Conservation (phyloP, 805 yeast species). For the Debaryomyces hansenii region DNA sequence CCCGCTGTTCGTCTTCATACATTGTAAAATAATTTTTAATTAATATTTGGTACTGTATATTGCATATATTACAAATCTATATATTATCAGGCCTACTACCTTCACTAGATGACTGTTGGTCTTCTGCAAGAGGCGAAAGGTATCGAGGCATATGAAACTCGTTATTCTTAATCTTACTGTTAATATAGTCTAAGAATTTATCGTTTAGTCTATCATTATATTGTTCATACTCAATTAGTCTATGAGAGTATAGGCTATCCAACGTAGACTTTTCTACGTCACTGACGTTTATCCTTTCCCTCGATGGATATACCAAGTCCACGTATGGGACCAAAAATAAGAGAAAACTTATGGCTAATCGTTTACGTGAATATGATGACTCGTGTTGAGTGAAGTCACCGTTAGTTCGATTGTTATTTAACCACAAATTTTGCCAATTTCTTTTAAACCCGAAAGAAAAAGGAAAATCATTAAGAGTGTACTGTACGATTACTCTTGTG, state of each 20-base stretch:
- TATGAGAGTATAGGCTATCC: background rate
- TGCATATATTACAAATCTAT: background rate
- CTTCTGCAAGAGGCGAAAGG: background rate
- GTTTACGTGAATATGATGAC: constrained; percentile 6
- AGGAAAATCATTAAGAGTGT: constrained; percentile 29
- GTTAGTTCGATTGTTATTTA: constrained; percentile 22
- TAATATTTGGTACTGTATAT: background rate
- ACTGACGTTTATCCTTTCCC: background rate
- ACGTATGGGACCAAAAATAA: constrained; percentile 21
- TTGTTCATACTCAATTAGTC: constrained; percentile 4
- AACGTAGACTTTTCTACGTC: background rate
- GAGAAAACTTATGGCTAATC: constrained; percentile 13
- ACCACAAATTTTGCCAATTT: constrained; percentile 37
- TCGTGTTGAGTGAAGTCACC: constrained; percentile 8
- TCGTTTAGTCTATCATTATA: constrained; percentile 8
- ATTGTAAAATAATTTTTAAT: no score
- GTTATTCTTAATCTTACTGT: constrained; percentile 12
- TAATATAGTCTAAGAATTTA: constrained; percentile 10
- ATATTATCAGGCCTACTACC: background rate
- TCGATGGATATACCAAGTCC: constrained; percentile 14
- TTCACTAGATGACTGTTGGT: background rate
- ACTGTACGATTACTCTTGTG: constrained; percentile 37
- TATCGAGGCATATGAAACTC: constrained; percentile 19
- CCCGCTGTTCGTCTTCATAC: no score
- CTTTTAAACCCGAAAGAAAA: constrained; percentile 36